These are phyloP conservation scores for Mercurialis annua DNA, from an alignment of 345 rosid genomes.

Conservation along the genomic window DNA sequence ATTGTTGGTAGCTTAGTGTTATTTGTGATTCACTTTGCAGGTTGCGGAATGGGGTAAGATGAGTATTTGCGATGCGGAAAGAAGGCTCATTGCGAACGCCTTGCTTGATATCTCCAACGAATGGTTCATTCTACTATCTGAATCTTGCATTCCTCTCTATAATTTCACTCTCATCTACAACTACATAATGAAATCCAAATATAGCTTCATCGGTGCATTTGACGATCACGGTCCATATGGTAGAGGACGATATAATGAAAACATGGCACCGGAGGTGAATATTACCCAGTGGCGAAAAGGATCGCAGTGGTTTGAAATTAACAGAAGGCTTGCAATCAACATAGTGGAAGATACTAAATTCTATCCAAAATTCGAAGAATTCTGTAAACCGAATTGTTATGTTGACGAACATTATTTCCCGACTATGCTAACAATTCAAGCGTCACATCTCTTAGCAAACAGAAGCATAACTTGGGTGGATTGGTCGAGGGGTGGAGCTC, in stretches of 20 bases:
- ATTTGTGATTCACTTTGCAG: conserved; percentile 32
- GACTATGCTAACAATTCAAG: conserved; percentile 80
- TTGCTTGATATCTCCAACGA: conserved; percentile 86
- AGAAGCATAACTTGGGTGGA: conserved; percentile 92
- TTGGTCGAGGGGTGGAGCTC: conserved; percentile 96
- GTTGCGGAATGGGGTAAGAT: conserved; percentile 93
- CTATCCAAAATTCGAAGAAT: conserved; percentile 61
- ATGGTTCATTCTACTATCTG: conserved; percentile 83
- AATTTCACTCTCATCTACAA: conserved; percentile 67
- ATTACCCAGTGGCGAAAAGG: conserved; percentile 86
- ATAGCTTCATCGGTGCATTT: conserved; percentile 82
- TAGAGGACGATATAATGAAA: conserved; percentile 70
- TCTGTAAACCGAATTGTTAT: conserved; percentile 84
- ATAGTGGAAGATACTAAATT: conserved; percentile 63
- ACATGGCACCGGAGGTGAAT: conserved; percentile 79
- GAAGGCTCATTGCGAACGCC: conserved; percentile 87
- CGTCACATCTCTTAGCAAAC: conserved; percentile 60
- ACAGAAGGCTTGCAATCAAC: conserved; percentile 62
- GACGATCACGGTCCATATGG: conserved; percentile 88
- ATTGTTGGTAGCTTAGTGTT: background rate
- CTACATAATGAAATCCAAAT: conserved; percentile 55
- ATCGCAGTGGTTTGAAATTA: conserved; percentile 91
- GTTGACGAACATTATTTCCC: conserved; percentile 97
- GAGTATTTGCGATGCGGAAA: conserved; percentile 96
- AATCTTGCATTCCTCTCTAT: conserved; percentile 88